phyloP scores from a whole-genome alignment of 73 alveolate species.

The Paraurostyla sp. region DNA sequence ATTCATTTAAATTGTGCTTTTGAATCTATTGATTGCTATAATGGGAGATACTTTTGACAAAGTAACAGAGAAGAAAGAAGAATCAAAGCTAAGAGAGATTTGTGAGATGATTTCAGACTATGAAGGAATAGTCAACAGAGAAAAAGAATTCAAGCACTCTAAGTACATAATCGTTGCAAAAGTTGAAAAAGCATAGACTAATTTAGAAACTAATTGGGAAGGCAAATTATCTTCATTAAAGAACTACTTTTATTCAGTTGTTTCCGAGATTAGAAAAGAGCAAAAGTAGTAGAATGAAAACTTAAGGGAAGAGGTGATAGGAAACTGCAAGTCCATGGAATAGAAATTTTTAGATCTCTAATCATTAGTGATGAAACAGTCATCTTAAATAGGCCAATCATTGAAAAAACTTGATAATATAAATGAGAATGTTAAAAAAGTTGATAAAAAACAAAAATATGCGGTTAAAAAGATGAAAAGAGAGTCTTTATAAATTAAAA shows the following conservation, averaged over 20 bases:
- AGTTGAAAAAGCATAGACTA: constrained; percentile 66
- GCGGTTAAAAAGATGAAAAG: too few species aligned
- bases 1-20: constrained; percentile 58
- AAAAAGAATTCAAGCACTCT: constrained; percentile 44
- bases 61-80: constrained; percentile 64
- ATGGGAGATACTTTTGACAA: constrained; percentile 77
- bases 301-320: constrained; percentile 46
- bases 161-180: constrained; percentile 62
- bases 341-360: constrained; percentile 22
- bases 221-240: constrained; percentile 29
- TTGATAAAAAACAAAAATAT: background rate
- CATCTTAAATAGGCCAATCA: background rate
- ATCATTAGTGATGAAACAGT: constrained; percentile 1
- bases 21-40: constrained; percentile 69
- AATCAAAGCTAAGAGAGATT: constrained; percentile 64
- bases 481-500: too few species aligned
- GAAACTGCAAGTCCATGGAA: constrained; percentile 24
- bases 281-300: background rate
- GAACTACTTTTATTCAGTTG: background rate
- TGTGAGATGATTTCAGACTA: constrained; percentile 66
- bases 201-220: constrained; percentile 49
- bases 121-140: constrained; percentile 60
- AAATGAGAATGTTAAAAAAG: background rate
- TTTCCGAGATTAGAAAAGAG: constrained; percentile 14
- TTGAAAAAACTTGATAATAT: background rate